A percentile compares a stretch with the other conserved stretches of the same genome.
Evolutionary conservation across 1,139 yeast species (phyloP).

Genomic region (Geotrichum aggregatum): DNA sequence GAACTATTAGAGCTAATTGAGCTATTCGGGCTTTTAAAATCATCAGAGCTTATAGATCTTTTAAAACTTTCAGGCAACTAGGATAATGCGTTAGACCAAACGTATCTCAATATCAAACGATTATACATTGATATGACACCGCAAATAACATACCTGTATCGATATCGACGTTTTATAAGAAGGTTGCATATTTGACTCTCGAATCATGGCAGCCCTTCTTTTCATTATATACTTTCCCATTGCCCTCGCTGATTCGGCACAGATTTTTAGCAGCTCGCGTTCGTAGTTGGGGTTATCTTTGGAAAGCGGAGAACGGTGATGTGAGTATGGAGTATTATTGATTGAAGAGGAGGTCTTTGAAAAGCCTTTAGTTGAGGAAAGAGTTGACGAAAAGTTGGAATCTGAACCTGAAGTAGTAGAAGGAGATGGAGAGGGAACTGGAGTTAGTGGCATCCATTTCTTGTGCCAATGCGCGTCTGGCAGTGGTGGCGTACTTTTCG

Average conservation of each 20-base stretch:
- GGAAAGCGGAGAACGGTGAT: too few relatives aligned
- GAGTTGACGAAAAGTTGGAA: too few relatives aligned
- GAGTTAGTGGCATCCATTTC: background rate
- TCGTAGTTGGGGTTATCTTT: background rate
- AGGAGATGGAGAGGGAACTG: background rate
- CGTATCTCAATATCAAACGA: background rate
- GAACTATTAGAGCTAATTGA: too few relatives aligned
- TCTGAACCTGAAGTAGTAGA: too few relatives aligned
- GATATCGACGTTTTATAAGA: too few relatives aligned
- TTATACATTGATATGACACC: background rate
- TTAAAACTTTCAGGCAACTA: background rate
- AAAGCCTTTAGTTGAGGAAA: too few relatives aligned
- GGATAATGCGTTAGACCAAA: background rate
- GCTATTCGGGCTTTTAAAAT: too few relatives aligned
- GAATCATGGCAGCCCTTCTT: too few relatives aligned
- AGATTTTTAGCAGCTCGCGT: constrained; percentile 2
- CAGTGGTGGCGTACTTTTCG: constrained; percentile 3
- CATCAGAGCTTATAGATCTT: too few relatives aligned
- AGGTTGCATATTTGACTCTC: too few relatives aligned
- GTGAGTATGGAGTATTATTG: too few relatives aligned
- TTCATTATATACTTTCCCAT: constrained; percentile 10
- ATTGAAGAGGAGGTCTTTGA: too few relatives aligned
- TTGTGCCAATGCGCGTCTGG: background rate
- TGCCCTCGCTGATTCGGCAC: constrained; percentile 13
- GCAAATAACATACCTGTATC: background rate